A percentile compares a stretch with the other conserved stretches of the same genome.
These are phyloP conservation scores for Penicillium malachiteum DNA, from an alignment of 495 filamentous ascomycete genomes.

Conservation along the genomic window DNA sequence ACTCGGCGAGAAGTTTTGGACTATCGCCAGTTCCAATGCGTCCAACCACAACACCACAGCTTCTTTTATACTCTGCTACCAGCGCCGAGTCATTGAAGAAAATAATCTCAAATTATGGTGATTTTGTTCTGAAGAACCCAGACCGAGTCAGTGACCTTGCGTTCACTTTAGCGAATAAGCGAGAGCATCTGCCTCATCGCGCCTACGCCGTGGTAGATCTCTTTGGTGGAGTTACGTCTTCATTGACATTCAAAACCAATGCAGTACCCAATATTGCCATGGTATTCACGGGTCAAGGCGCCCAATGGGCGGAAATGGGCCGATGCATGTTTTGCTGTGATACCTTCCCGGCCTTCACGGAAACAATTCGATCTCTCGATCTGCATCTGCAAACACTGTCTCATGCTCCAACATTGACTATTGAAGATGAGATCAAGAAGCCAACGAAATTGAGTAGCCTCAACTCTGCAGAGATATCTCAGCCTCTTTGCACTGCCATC, in stretches of 20 bases:
- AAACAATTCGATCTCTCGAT: constrained; percentile 21
- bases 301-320: constrained; percentile 42
- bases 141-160: constrained; percentile 16
- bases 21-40: neutral
- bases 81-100: constrained; percentile 4
- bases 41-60: neutral
- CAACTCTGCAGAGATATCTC: constrained; percentile 27
- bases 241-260: neutral
- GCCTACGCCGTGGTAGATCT: constrained; percentile 12
- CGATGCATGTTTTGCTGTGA: constrained; percentile 23
- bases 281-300: constrained; percentile 41
- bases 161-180: neutral
- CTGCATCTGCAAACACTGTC: constrained; percentile 8
- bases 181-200: constrained; percentile 4
- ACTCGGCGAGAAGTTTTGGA: constrained; percentile 3
- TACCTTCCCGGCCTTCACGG: constrained; percentile 17
- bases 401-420: constrained; percentile 10
- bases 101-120: neutral
- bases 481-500: constrained; percentile 46
- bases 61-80: constrained; percentile 13
- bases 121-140: constrained; percentile 4
- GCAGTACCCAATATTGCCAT: constrained; percentile 15
- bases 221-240: neutral
- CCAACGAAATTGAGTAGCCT: constrained; percentile 2
- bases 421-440: constrained; percentile 1